Conservation (phyloP, 2,329 filamentous ascomycete genomes). For the Talaromyces sp. region DNA sequence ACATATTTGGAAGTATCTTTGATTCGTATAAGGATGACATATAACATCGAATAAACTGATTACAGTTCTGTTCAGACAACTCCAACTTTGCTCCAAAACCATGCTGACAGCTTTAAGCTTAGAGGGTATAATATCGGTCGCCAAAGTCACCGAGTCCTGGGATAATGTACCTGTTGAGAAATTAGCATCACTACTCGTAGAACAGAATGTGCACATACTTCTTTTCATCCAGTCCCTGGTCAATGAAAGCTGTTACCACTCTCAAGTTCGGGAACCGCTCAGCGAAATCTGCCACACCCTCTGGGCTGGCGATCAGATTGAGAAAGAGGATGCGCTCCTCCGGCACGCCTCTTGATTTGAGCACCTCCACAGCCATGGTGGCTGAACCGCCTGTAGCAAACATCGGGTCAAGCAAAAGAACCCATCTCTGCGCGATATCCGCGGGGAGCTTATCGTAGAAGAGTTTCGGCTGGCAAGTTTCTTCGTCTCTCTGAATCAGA, state of each 20-base stretch:
- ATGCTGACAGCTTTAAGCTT: conserved; percentile 22
- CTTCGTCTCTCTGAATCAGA: conserved; percentile 93
- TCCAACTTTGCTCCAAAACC: neutral
- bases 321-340: conserved; percentile 95
- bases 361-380: conserved; percentile 92
- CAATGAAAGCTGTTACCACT: conserved; percentile 93
- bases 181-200: neutral
- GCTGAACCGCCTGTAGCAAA: conserved; percentile 96
- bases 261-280: conserved; percentile 83
- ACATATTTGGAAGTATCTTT: conserved; percentile 9
- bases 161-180: conserved; percentile 74
- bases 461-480: conserved; percentile 84
- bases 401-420: conserved; percentile 95
- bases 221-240: conserved; percentile 94
- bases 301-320: conserved; percentile 94
- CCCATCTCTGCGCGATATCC: conserved; percentile 91
- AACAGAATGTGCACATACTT: conserved; percentile 62
- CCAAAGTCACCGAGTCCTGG: conserved; percentile 94
- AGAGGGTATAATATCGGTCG: conserved; percentile 92
- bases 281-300: conserved; percentile 86
- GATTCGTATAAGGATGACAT: conserved; percentile 4
- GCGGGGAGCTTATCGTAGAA: conserved; percentile 98
- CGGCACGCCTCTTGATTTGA: conserved; percentile 84
- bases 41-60: neutral
- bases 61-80: neutral